Evolutionary conservation across 2,329 filamentous ascomycete genomes (phyloP), one percentile per base, ranked within the genome.

Genomic region (Aaosphaeria arxii): DNA sequence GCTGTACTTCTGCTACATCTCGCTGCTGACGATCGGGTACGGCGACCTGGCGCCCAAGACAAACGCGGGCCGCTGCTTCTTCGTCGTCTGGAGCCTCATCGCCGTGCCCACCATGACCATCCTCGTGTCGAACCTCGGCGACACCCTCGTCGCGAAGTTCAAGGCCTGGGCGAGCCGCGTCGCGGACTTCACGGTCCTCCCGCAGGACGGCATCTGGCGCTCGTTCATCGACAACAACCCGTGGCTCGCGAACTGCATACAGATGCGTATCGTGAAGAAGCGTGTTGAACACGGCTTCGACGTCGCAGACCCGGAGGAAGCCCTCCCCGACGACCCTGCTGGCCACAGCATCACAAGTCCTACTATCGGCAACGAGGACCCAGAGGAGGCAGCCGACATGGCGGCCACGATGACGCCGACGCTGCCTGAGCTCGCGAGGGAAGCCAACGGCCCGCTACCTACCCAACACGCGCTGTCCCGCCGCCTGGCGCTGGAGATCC

Each of bases 21-120:
- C 85, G 3, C 80, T 96, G 28, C 77, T 91, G 2, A 96, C 91
- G 0, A 88, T 96, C 35, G 91, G 91, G 1, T 96, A 95, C 58
- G 91, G 91, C 4, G 90, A 95, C 55, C 69, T 86, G 5, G 83
- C 85, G 1, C 90, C 90, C 0, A 75, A 84, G n/a, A 88, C 86
- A 2, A 91, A 91, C 54, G 80, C 85, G 0, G 89, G 88, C 1
- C 85, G 88, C 46, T 83, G 88, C 0, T 95, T 96, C 66, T 96
- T 95, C 60, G 88, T 96, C n/a, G 85, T 96, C 47, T 96, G 91
- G 91, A 89, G 86, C 11, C 69, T 96, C 1, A 79, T 96, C 29
- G 90, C 91, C 0, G 78, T 96, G 3, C 91, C 91, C 0, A 91
- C 88, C 2, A 91, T 91, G 80, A 95, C 91, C 0, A 85, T 95